Percentiles rank a stretch among this genome's conserved stretches.
Conservation (phyloP, 805 yeast species). For the Lachancea mirantina region DNA sequence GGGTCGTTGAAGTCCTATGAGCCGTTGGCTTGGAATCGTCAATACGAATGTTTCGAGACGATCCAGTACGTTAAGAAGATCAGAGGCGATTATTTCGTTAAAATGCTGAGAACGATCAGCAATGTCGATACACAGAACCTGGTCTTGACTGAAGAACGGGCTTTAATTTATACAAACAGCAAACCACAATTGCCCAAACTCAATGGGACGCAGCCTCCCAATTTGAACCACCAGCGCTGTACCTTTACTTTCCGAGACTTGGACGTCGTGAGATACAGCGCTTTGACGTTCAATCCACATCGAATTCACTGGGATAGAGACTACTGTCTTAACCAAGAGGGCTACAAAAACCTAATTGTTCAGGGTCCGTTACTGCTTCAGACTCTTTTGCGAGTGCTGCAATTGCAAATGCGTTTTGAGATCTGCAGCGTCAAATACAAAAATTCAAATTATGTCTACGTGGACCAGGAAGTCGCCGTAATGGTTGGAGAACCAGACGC, state of each 20-base stretch:
- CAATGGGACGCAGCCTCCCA: not conserved
- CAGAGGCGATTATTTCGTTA: conserved; percentile 41
- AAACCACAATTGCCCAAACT: conserved; percentile 5
- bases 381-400: conserved; percentile 48
- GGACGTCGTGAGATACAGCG: conserved; percentile 52
- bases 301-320: conserved; percentile 63
- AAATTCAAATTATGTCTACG: conserved; percentile 38
- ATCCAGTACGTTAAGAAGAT: conserved; percentile 36
- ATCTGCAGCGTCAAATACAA: conserved; percentile 35
- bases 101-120: conserved; percentile 44
- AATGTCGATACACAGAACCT: conserved; percentile 19
- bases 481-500: too few species aligned
- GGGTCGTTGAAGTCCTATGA: conserved; percentile 48
- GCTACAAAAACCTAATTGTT: conserved; percentile 52
- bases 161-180: conserved; percentile 53
- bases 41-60: conserved; percentile 46
- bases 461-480: too few species aligned
- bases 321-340: conserved; percentile 50
- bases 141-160: conserved; percentile 46
- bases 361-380: conserved; percentile 80
- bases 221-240: conserved; percentile 17
- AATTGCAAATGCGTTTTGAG: conserved; percentile 12
- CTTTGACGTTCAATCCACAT: conserved; percentile 77
- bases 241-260: conserved; percentile 33
- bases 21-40: conserved; percentile 33